Evolutionary conservation across 768 basidiomycete species (phyloP).

Genomic region (Mycena epipterygia): DNA sequence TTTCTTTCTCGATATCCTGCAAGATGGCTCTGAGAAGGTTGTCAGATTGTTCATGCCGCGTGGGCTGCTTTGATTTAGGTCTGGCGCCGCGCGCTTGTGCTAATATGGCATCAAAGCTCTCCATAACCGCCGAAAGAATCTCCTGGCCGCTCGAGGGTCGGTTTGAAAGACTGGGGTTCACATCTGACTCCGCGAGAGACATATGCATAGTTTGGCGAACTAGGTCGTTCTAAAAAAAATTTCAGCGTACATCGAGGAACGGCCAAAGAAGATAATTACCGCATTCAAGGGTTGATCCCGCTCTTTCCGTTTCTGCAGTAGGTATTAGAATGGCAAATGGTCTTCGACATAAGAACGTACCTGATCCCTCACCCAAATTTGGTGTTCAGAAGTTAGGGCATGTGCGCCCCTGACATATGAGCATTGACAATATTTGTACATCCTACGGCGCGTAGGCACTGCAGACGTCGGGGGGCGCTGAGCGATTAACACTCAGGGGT

Average conservation of each 20-base stretch:
- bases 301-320: neutral
- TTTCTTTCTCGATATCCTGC: neutral
- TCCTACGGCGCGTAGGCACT: neutral
- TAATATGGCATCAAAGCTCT: slow-evolving; percentile 1
- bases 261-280: neutral
- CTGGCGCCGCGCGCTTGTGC: neutral
- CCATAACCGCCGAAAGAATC: neutral
- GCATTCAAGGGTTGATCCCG: neutral
- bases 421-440: neutral
- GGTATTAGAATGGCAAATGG: neutral
- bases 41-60: neutral
- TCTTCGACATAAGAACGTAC: neutral
- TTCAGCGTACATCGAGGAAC: neutral
- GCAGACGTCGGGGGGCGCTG: neutral
- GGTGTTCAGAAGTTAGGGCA: neutral
- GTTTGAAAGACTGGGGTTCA: neutral
- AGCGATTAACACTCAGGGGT: neutral
- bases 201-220: neutral
- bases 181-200: neutral
- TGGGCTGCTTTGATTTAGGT: neutral
- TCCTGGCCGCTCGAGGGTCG: neutral
- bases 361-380: neutral
- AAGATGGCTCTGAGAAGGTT: too few species aligned
- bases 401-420: neutral
- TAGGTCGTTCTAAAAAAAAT: neutral